Base-by-base conservation (phyloP, 768 basidiomycete genomes). In the Boletus vinaceobasis region DNA sequence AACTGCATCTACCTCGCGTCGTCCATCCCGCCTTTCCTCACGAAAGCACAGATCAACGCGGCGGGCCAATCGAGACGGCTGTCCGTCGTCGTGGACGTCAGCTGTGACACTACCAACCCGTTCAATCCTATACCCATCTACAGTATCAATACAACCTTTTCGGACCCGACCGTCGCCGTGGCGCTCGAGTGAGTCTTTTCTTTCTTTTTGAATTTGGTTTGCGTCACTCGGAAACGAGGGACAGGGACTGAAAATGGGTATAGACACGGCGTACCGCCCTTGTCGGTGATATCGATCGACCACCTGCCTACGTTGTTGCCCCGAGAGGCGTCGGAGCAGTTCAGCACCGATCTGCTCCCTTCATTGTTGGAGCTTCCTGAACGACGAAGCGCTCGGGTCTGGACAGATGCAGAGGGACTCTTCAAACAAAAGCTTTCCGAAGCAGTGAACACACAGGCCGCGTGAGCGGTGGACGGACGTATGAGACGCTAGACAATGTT, bases 1-100 rank as follows among this genome's bases (percentile, higher is more conserved):
- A 99, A 99, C 77, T 98, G 97, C 80, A 99, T 99, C 71, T 98
- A 98, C 73, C 86, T 99, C 48, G 86, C 84, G n/a, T 83, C 86
- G 17, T 70, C 78, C 56, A 93, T 96, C 51, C 92, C 93, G 0
- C 75, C 85, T n/a, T 98, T 98, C 71, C 56, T 97, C 45, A 85
- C 85, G 5, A 69, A 74, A 27, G 83, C 88, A 40, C 82, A 83
- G 55, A 87, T 97, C 59, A 72, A 72, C n/a, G 77, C 78, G 21
- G 90, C 89, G 13, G 93, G 94, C 26, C 72, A 75, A 51, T 62
- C 73, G 17, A 79, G 97, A 56, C 77, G 79, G 53, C 73, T 99
- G 56, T 78, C 83, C 23, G 86, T 95, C 29, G 85, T 98, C 44
- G 97, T 98, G 26, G 97, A 99, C 63, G 97, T 99, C 63, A 96